Conservation (phyloP, 2,329 filamentous ascomycete genomes). For the Tympanopsis confertula region DNA sequence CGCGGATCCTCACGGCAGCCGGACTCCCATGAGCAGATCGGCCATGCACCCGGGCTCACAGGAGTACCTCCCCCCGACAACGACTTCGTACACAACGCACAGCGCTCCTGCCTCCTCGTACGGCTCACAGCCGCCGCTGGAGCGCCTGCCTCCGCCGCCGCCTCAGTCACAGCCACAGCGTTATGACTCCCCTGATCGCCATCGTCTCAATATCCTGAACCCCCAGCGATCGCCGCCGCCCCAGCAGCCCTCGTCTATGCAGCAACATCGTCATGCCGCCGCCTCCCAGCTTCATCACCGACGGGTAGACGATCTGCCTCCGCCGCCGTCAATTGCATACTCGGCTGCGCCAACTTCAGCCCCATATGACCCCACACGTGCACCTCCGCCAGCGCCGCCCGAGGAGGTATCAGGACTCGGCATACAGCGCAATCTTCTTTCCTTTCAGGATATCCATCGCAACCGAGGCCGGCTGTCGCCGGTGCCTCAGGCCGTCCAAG, state of each 20-base stretch:
- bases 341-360: background rate
- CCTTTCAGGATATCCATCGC: background rate
- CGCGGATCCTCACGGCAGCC: background rate
- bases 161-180: background rate
- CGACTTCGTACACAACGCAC: background rate
- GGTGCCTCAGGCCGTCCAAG: background rate
- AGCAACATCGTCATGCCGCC: background rate
- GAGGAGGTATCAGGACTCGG: background rate
- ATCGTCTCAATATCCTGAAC: background rate
- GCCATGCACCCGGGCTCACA: background rate
- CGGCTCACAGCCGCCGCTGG: background rate
- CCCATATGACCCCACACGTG: background rate
- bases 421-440: background rate
- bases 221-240: background rate
- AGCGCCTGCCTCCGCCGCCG: background rate
- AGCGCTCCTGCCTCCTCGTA: background rate
- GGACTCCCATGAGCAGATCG: background rate
- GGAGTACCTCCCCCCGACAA: background rate
- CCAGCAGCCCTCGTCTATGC: background rate
- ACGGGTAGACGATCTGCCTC: background rate
- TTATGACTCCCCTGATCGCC: background rate
- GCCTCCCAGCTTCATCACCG: background rate
- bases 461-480: background rate
- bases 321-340: background rate
- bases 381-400: too few relatives aligned